Evolutionary conservation across 495 filamentous ascomycete genomes (phyloP).

Genomic region (Talaromyces wortmannii): DNA sequence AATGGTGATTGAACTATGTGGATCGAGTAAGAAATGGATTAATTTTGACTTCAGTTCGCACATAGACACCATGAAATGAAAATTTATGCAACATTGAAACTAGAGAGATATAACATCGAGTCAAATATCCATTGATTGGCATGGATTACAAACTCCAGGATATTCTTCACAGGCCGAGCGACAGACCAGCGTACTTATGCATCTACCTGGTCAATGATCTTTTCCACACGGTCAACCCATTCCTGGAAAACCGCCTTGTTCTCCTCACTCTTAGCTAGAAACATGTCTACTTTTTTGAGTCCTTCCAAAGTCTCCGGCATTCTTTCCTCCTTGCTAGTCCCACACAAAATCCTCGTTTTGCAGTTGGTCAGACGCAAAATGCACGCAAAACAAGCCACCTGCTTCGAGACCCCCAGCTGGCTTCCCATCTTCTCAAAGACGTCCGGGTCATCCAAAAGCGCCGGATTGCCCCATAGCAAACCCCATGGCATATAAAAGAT

Average conservation of each 20-base stretch:
- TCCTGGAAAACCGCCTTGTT: neutral
- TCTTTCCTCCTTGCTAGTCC: neutral
- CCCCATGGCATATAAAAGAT: neutral
- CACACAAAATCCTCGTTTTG: neutral
- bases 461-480: neutral
- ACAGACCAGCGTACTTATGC: too few species aligned
- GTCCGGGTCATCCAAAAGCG: neutral
- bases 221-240: neutral
- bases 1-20: neutral
- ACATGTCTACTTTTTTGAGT: slow-evolving; percentile 8
- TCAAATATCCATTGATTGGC: too few species aligned
- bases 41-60: too few species aligned
- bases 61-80: too few species aligned
- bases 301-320: neutral
- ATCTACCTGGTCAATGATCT: too few species aligned
- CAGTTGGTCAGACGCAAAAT: neutral
- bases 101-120: too few species aligned
- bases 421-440: neutral
- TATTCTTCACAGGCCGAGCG: too few species aligned
- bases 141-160: too few species aligned
- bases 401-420: neutral
- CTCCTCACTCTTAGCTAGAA: neutral
- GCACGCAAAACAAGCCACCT: neutral
- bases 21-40: too few species aligned
- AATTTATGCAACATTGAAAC: too few species aligned